Evolutionary conservation across 768 basidiomycete species (phyloP).

Genomic region (Auricularia auricula-judae): DNA sequence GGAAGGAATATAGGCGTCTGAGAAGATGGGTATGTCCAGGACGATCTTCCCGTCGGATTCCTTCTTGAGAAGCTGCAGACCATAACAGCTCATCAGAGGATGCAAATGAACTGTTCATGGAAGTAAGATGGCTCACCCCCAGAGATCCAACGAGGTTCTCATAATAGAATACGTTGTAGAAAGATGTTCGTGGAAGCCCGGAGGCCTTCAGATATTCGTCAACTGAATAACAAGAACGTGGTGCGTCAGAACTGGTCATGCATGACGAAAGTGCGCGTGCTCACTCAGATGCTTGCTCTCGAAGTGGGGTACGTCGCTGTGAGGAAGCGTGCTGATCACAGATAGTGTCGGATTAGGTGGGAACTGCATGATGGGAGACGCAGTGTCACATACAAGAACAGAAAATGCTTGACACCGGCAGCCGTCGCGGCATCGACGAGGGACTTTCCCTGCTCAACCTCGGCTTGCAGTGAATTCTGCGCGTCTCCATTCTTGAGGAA

Average conservation of each 20-base stretch:
- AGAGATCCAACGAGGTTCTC: background rate
- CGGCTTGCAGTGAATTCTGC: background rate
- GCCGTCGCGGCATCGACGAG: constrained; percentile 11
- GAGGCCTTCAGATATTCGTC: constrained; percentile 6
- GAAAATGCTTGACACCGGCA: constrained; percentile 9
- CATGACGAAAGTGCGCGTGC: background rate
- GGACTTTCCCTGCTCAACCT: constrained; percentile 10
- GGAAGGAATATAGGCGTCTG: background rate
- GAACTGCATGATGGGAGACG: no score
- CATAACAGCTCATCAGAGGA: background rate
- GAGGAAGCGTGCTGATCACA: background rate
- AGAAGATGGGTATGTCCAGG: background rate
- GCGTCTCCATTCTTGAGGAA: background rate
- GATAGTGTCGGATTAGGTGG: background rate
- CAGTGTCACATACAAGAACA: constrained; percentile 4
- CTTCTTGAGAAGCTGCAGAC: background rate
- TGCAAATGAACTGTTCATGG: background rate
- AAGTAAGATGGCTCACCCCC: background rate
- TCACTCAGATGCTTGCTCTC: background rate
- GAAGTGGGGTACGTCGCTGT: constrained; percentile 6
- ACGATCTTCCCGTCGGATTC: background rate
- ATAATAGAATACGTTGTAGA: background rate
- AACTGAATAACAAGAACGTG: background rate
- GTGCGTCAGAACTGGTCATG: background rate
- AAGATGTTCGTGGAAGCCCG: constrained; percentile 5